These are phyloP conservation scores for Phytophthora brassicae DNA, from an alignment of 352 stramenopile genomes.

Conservation along the genomic window DNA sequence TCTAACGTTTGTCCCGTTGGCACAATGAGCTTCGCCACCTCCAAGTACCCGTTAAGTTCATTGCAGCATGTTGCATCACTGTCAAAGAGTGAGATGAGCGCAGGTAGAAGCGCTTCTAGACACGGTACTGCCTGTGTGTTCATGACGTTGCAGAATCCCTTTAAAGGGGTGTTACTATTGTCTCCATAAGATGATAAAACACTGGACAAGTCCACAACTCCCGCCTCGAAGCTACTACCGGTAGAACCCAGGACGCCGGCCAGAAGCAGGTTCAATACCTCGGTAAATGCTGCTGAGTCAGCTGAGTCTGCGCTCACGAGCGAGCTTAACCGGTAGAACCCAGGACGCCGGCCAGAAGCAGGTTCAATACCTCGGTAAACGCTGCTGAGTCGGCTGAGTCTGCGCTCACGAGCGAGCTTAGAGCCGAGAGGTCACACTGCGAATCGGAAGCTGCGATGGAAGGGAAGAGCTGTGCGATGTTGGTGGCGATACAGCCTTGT, in stretches of 20 bases:
- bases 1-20: conserved; percentile 47
- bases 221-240: conserved; percentile 18
- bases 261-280: conserved; percentile 43
- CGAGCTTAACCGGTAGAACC: conserved; percentile 36
- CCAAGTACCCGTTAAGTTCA: conserved; percentile 46
- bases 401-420: conserved; percentile 40
- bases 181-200: conserved; percentile 43
- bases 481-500: conserved; percentile 50
- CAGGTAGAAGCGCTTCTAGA: conserved; percentile 43
- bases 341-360: conserved; percentile 37
- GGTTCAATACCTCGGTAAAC: conserved; percentile 46
- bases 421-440: conserved; percentile 53
- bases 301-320: conserved; percentile 33
- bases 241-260: conserved; percentile 32
- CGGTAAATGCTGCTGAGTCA: conserved; percentile 42
- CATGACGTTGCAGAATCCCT: conserved; percentile 61
- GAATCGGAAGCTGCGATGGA: conserved; percentile 36
- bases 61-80: conserved; percentile 53
- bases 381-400: conserved; percentile 30
- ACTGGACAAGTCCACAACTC: conserved; percentile 21
- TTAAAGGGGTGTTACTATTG: conserved; percentile 40
- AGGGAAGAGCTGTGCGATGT: conserved; percentile 45
- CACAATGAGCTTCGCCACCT: conserved; percentile 48
- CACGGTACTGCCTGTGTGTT: conserved; percentile 52
- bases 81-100: conserved; percentile 43